phyloP scores from a whole-genome alignment of 2,329 filamentous ascomycete genomes.

The Cadophora malorum region DNA sequence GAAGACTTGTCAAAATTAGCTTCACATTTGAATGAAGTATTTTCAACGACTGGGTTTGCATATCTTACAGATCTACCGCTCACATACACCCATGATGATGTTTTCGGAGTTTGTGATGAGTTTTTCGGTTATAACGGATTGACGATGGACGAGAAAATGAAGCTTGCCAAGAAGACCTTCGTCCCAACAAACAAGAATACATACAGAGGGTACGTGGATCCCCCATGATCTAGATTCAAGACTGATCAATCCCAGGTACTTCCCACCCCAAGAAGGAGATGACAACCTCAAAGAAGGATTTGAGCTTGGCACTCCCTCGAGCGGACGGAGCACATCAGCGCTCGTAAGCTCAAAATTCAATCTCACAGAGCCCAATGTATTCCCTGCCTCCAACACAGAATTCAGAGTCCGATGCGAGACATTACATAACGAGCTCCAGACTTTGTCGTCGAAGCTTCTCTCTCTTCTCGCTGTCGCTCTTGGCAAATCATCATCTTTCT shows the following conservation, averaged over 20 bases:
- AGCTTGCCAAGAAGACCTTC: conserved; percentile 52
- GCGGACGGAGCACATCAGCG: conserved; percentile 26
- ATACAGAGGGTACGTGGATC: conserved; percentile 48
- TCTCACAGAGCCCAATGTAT: conserved; percentile 51
- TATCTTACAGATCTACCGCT: conserved; percentile 53
- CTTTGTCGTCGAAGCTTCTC: conserved; percentile 48
- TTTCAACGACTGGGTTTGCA: conserved; percentile 54
- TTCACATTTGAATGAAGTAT: conserved; percentile 49
- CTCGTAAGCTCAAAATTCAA: conserved; percentile 43
- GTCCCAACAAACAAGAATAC: conserved; percentile 50
- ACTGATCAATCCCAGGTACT: conserved; percentile 47
- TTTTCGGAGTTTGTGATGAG: conserved; percentile 49
- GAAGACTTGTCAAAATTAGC: conserved; percentile 46
- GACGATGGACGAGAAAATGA: conserved; percentile 48
- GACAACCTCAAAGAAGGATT: conserved; percentile 56
- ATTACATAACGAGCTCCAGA: conserved; percentile 50
- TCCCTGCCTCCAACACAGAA: conserved; percentile 41
- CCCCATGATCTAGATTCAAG: background rate
- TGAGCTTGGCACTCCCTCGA: conserved; percentile 49
- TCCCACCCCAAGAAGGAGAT: conserved; percentile 49
- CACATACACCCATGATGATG: conserved; percentile 50
- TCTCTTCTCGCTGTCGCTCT: conserved; percentile 50
- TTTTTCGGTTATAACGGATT: conserved; percentile 47
- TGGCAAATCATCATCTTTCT: conserved; percentile 48
- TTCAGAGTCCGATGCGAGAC: conserved; percentile 46